A percentile compares a stretch with the other conserved stretches of the same genome.
Conservation (phyloP, 2,329 filamentous ascomycete genomes). For the Aureobasidium zeae region DNA sequence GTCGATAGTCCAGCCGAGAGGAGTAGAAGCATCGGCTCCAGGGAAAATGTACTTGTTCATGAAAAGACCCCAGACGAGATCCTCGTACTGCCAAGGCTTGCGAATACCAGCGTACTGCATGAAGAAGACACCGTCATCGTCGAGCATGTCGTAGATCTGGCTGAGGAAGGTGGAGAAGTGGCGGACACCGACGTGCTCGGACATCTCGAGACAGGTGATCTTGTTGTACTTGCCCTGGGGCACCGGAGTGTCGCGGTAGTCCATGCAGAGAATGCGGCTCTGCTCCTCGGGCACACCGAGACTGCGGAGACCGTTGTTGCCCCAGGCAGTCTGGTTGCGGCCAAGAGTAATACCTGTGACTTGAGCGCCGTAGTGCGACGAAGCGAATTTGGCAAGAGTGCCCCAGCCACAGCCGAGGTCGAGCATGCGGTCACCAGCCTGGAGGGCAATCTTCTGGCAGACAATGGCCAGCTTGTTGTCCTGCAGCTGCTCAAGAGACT, state of each 20-base stretch:
- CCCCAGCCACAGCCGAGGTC: conserved; percentile 99
- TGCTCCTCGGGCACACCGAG: conserved; percentile 77
- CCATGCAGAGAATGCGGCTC: conserved; percentile 87
- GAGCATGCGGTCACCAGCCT: conserved; percentile 72
- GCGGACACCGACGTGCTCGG: conserved; percentile 92
- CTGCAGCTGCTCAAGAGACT: conserved; percentile 87
- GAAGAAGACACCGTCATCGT: conserved; percentile 94
- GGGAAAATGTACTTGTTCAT: conserved; percentile 99
- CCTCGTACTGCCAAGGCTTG: conserved; percentile 95
- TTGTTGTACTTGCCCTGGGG: conserved; percentile 76
- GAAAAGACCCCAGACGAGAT: conserved; percentile 95
- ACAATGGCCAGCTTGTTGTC: conserved; percentile 95
- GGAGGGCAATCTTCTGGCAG: conserved; percentile 86
- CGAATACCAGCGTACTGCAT: conserved; percentile 90
- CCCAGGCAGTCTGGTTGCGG: conserved; percentile 94
- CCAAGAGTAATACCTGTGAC: conserved; percentile 88
- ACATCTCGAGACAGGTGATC: conserved; percentile 97
- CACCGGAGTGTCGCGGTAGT: conserved; percentile 88
- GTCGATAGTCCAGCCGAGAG: conserved; percentile 78
- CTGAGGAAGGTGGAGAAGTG: conserved; percentile 72
- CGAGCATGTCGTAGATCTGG: conserved; percentile 90
- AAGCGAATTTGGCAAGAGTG: conserved; percentile 87
- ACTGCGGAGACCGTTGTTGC: conserved; percentile 78
- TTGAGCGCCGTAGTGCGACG: conserved; percentile 77
- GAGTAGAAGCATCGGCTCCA: conserved; percentile 89